These are phyloP conservation scores for Jatropha podagrica DNA, from an alignment of 441 rosid genomes.

Conservation along the genomic window DNA sequence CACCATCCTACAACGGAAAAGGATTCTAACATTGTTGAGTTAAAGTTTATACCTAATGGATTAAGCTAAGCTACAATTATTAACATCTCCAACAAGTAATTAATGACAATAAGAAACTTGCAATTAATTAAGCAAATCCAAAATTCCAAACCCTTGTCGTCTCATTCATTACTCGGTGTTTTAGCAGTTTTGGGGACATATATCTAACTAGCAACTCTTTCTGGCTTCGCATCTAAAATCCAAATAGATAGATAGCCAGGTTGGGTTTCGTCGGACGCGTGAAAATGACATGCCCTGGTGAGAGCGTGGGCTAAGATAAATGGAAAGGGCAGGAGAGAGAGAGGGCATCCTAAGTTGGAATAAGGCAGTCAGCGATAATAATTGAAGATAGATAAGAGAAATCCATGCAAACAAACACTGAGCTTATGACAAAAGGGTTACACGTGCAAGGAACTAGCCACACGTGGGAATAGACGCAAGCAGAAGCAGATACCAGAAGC, in stretches of 20 bases:
- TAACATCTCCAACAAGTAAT: too few relatives aligned
- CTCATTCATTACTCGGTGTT: too few relatives aligned
- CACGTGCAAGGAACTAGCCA: conserved; percentile 30
- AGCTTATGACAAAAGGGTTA: conserved; percentile 14
- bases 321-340: background rate
- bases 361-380: conserved; percentile 23
- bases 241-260: background rate
- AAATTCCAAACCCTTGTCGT: too few relatives aligned
- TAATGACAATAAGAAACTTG: too few relatives aligned
- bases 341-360: conserved; percentile 33
- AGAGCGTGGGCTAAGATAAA: background rate
- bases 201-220: background rate
- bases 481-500: background rate
- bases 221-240: conserved; percentile 1
- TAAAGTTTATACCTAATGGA: too few relatives aligned
- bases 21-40: too few relatives aligned
- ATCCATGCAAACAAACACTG: conserved; percentile 21
- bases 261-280: background rate
- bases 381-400: conserved; percentile 19
- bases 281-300: background rate
- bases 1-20: too few relatives aligned
- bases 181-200: background rate
- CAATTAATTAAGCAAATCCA: too few relatives aligned
- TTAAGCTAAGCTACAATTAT: too few relatives aligned
- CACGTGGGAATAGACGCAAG: conserved; percentile 30